Percentiles rank a stretch among this genome's conserved stretches.
These are phyloP conservation scores for Aureobasidium sp. DNA, from an alignment of 2,329 filamentous ascomycete species.

Conservation along the genomic window DNA sequence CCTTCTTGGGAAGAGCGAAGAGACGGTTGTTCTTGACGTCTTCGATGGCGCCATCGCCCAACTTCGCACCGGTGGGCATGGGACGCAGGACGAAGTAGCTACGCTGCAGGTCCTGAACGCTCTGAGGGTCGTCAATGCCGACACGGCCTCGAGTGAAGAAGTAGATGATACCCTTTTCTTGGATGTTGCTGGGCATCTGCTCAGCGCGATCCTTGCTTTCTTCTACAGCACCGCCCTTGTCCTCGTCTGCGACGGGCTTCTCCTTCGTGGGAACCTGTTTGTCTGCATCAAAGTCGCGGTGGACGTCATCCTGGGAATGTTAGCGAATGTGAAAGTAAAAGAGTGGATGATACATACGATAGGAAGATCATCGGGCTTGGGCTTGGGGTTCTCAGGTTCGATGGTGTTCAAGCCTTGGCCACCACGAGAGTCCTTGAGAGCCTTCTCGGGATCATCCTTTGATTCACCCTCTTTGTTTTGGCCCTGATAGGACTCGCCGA, in stretches of 20 bases:
- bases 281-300: conserved; percentile 4
- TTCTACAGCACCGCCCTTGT: conserved; percentile 31
- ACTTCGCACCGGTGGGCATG: conserved; percentile 57
- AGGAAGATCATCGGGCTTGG: conserved; percentile 8
- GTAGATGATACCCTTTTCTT: conserved; percentile 86
- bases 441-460: conserved; percentile 19
- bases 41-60: conserved; percentile 49
- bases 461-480: conserved; percentile 20
- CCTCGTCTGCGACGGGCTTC: not conserved
- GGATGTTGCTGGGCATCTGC: conserved; percentile 50
- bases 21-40: conserved; percentile 58
- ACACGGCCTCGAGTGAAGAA: conserved; percentile 82
- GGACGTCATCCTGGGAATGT: conserved; percentile 11
- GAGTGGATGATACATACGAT: not conserved
- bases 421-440: conserved; percentile 16
- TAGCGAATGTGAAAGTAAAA: not conserved
- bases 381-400: conserved; percentile 7
- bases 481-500: conserved; percentile 16
- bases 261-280: not conserved
- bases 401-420: conserved; percentile 15
- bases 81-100: conserved; percentile 74
- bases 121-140: conserved; percentile 58
- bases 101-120: conserved; percentile 63
- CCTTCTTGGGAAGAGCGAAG: conserved; percentile 75
- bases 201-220: conserved; percentile 43